phyloP scores from a whole-genome alignment of 768 basidiomycete species.

The Lactifluus volemus region DNA sequence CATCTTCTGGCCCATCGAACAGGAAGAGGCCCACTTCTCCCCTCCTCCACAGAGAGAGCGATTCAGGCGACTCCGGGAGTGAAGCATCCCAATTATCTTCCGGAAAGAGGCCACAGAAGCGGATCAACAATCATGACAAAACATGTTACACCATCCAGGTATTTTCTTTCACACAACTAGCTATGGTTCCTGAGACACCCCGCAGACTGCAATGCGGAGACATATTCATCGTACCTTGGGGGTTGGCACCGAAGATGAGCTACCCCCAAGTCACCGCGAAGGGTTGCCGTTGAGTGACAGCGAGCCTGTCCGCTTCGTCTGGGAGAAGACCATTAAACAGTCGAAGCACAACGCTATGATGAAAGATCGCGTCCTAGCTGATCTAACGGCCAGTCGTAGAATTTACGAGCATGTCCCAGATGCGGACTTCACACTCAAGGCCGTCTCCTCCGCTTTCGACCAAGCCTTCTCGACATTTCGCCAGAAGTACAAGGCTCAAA shows the following conservation, averaged over 20 bases:
- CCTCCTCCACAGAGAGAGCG: not conserved
- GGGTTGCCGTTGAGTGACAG: slow-evolving; percentile 35
- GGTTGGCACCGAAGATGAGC: slow-evolving; percentile 42
- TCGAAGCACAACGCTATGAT: slow-evolving; percentile 66
- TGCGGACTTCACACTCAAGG: slow-evolving; percentile 57
- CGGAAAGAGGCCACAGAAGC: slow-evolving; percentile 30
- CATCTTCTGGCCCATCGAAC: slow-evolving; percentile 25
- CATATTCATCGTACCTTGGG: slow-evolving; percentile 57
- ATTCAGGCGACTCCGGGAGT: slow-evolving; percentile 26
- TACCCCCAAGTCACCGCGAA: slow-evolving; percentile 57
- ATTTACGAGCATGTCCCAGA: slow-evolving; percentile 56
- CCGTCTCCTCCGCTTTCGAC: slow-evolving; percentile 55
- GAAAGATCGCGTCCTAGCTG: slow-evolving; percentile 54
- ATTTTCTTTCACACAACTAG: slow-evolving; percentile 17
- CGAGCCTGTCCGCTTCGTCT: slow-evolving; percentile 66
- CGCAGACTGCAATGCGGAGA: slow-evolving; percentile 59
- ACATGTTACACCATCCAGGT: slow-evolving; percentile 64
- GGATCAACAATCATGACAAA: slow-evolving; percentile 53
- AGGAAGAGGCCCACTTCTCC: slow-evolving; percentile 21
- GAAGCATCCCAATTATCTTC: slow-evolving; percentile 29
- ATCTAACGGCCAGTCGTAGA: slow-evolving; percentile 47
- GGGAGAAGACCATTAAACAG: slow-evolving; percentile 70
- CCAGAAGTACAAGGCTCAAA: slow-evolving; percentile 57
- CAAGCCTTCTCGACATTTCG: slow-evolving; percentile 61
- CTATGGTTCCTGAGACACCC: not conserved